These are phyloP conservation scores for Penicillium antarcticum DNA, from an alignment of 495 filamentous ascomycete species.

Conservation along the genomic window DNA sequence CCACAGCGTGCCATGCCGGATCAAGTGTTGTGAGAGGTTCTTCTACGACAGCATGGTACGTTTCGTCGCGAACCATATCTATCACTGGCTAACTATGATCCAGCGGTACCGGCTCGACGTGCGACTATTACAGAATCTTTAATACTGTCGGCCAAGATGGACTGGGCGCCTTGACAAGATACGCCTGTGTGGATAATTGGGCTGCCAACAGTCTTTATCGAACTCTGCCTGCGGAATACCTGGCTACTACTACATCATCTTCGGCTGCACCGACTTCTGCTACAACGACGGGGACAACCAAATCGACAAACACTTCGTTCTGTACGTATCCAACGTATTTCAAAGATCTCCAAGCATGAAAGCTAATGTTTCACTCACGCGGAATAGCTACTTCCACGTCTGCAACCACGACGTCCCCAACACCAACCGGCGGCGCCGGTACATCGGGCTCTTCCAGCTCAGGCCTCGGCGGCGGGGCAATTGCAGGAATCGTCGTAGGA, in stretches of 20 bases:
- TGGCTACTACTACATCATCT: not conserved
- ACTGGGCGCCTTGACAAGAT: not conserved
- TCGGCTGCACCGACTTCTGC: not conserved
- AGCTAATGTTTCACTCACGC: not conserved
- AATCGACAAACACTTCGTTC: not conserved
- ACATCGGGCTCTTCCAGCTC: not conserved
- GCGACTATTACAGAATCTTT: slow-evolving; percentile 8
- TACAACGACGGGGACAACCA: not conserved
- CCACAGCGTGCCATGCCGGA: slow-evolving; percentile 4
- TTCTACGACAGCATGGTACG: not conserved
- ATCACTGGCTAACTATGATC: no score
- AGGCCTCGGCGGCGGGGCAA: slow-evolving; percentile 4
- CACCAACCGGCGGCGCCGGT: not conserved
- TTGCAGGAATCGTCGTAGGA: slow-evolving; percentile 11
- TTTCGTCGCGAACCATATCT: not conserved
- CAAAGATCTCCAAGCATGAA: not conserved
- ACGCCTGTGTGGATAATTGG: slow-evolving; percentile 9
- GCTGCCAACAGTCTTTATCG: slow-evolving; percentile 12
- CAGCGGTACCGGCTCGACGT: not conserved
- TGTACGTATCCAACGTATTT: not conserved
- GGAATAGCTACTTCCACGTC: not conserved
- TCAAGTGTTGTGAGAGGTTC: slow-evolving; percentile 1
- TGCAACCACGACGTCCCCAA: not conserved
- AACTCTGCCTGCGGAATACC: slow-evolving; percentile 6
- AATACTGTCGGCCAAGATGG: slow-evolving; percentile 2